Percentiles rank a stretch among this genome's conserved stretches.
These are phyloP conservation scores for Halophytophthora batemanensis DNA, from an alignment of 352 stramenopile species.

Conservation along the genomic window DNA sequence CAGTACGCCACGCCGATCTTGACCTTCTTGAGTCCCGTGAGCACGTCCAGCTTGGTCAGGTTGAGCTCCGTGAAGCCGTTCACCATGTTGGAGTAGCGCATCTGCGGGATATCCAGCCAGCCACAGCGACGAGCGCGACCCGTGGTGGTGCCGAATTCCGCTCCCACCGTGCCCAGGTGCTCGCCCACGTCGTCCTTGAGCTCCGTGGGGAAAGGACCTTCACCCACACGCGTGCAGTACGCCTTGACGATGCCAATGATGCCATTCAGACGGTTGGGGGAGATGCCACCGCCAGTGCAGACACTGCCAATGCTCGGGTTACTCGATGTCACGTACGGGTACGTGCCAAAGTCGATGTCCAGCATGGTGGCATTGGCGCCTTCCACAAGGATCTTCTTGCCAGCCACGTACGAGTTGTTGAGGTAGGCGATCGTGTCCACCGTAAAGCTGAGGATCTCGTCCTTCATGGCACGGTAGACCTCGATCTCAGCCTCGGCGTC, in stretches of 20 bases:
- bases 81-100: slow-evolving; percentile 92
- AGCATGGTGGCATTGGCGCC: slow-evolving; percentile 99
- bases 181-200: slow-evolving; percentile 89
- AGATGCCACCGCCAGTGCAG: slow-evolving; percentile 95
- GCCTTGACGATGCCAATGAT: slow-evolving; percentile 99
- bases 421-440: slow-evolving; percentile 96
- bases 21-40: slow-evolving; percentile 95
- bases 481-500: slow-evolving; percentile 87
- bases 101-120: slow-evolving; percentile 98
- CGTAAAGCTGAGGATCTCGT: slow-evolving; percentile 86
- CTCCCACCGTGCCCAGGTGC: slow-evolving; percentile 91
- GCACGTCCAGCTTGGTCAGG: slow-evolving; percentile 99
- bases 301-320: slow-evolving; percentile 98
- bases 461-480: slow-evolving; percentile 76
- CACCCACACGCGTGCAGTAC: slow-evolving; percentile 98
- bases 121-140: slow-evolving; percentile 96
- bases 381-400: slow-evolving; percentile 98
- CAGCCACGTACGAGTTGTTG: slow-evolving; percentile 94
- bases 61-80: slow-evolving; percentile 98
- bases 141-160: slow-evolving; percentile 98
- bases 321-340: slow-evolving; percentile 99
- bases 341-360: slow-evolving; percentile 99
- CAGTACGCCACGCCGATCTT: slow-evolving; percentile 96
- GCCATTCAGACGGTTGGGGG: slow-evolving; percentile 87
- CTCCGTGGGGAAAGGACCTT: slow-evolving; percentile 99